Conservation (phyloP, 1,139 yeast species). For the Kodamaea fungicola region DNA sequence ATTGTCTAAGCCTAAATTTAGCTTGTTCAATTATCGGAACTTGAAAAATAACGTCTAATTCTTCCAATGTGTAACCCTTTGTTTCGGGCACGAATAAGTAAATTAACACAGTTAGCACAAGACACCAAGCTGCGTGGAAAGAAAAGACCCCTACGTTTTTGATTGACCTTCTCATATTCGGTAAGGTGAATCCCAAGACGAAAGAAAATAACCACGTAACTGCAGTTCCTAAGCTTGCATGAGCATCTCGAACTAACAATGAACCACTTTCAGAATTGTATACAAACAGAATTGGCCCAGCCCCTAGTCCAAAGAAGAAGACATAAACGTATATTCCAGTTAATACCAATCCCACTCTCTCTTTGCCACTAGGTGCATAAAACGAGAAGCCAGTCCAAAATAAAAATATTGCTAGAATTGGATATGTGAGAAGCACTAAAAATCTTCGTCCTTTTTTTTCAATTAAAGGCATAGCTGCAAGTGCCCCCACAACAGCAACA, state of each 20-base stretch:
- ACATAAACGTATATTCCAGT: constrained; percentile 1
- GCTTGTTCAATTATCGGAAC: neutral
- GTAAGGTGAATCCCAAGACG: constrained; percentile 1
- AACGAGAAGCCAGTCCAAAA: constrained; percentile 3
- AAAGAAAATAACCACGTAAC: constrained; percentile 1
- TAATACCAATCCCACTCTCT: neutral
- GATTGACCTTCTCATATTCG: neutral
- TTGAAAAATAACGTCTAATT: constrained; percentile 27
- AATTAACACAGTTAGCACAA: constrained; percentile 30
- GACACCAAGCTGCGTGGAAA: constrained; percentile 33
- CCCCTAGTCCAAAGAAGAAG: neutral
- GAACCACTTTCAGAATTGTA: constrained; percentile 1
- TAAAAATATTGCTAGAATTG: constrained; percentile 1
- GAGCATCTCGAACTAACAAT: constrained; percentile 1
- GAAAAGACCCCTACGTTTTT: constrained; percentile 29
- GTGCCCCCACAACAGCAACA: constrained; percentile 1
- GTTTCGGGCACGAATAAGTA: constrained; percentile 37
- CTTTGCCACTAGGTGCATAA: neutral
- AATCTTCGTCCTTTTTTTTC: constrained; percentile 1
- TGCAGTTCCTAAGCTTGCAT: constrained; percentile 1
- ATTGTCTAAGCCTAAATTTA: constrained; percentile 1
- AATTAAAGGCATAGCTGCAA: neutral
- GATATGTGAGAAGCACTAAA: constrained; percentile 1
- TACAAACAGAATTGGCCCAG: constrained; percentile 1
- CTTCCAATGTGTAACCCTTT: constrained; percentile 39